A percentile compares a stretch with the other conserved stretches of the same genome.
Evolutionary conservation across 371 early-diverging fungal genomes (phyloP).

Genomic region (Syncephalis plumigaleata): DNA sequence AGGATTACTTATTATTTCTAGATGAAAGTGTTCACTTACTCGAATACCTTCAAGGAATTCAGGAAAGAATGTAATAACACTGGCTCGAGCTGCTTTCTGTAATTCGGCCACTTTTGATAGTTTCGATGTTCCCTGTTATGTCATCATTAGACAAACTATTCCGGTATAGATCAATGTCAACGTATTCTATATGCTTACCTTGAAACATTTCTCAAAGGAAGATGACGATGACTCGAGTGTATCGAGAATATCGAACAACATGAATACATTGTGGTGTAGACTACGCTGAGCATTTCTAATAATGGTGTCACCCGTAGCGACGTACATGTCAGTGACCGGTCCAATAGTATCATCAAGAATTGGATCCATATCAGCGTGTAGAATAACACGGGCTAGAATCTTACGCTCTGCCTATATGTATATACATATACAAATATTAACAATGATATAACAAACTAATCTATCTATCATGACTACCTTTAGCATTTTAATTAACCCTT

Average conservation of each 20-base stretch:
- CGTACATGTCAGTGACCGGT: constrained; percentile 33
- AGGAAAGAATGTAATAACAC: constrained; percentile 38
- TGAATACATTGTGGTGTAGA: constrained; percentile 46
- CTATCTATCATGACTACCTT: constrained; percentile 11
- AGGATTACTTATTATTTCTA: no score
- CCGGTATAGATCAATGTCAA: no score
- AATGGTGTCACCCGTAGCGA: constrained; percentile 45
- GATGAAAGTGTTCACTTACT: constrained; percentile 9
- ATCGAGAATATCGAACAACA: constrained; percentile 65
- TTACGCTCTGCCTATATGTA: constrained; percentile 41
- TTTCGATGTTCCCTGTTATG: no score
- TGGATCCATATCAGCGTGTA: constrained; percentile 29
- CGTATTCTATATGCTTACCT: not conserved
- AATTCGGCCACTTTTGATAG: no score
- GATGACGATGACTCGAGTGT: not conserved
- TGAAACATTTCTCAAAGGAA: constrained; percentile 4
- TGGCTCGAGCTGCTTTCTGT: constrained; percentile 13
- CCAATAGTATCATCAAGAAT: constrained; percentile 33
- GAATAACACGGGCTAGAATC: constrained; percentile 38
- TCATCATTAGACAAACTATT: no score
- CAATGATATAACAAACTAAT: not conserved
- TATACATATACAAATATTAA: not conserved
- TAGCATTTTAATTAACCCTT: not conserved
- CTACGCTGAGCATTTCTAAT: constrained; percentile 37
- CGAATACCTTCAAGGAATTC: constrained; percentile 58